These are phyloP conservation scores for Hypholoma sublateritium DNA, from an alignment of 768 basidiomycete genomes.

Conservation along the genomic window DNA sequence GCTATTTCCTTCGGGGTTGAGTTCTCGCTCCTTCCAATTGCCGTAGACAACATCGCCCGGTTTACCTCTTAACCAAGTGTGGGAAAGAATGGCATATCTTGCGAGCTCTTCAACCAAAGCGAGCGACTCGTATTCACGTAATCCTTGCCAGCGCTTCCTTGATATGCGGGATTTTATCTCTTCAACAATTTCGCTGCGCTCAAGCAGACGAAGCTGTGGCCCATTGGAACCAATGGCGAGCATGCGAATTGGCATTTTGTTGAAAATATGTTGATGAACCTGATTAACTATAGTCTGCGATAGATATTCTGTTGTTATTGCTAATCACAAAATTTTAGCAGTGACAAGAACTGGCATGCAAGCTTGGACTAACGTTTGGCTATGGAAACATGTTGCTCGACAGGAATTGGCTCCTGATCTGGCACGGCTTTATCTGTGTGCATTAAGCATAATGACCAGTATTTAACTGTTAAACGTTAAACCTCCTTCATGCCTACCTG, in stretches of 20 bases:
- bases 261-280: neutral
- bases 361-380: too few species aligned
- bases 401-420: too few species aligned
- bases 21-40: neutral
- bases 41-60: neutral
- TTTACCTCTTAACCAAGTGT: neutral
- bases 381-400: too few species aligned
- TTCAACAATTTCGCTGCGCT: neutral
- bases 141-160: neutral
- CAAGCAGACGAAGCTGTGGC: neutral
- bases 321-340: neutral
- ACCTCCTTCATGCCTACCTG: neutral
- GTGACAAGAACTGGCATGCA: neutral
- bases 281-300: neutral
- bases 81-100: slow-evolving; percentile 1
- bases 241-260: neutral
- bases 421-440: too few species aligned
- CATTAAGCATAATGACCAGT: too few species aligned
- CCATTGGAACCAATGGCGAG: neutral
- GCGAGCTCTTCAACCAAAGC: neutral
- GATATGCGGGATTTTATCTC: neutral
- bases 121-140: neutral
- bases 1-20: neutral
- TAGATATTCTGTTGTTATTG: too few species aligned
- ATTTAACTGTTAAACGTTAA: too few species aligned